Evolutionary conservation across 2,329 filamentous ascomycete genomes (phyloP).

Genomic region (Colletotrichum echinochloae): DNA sequence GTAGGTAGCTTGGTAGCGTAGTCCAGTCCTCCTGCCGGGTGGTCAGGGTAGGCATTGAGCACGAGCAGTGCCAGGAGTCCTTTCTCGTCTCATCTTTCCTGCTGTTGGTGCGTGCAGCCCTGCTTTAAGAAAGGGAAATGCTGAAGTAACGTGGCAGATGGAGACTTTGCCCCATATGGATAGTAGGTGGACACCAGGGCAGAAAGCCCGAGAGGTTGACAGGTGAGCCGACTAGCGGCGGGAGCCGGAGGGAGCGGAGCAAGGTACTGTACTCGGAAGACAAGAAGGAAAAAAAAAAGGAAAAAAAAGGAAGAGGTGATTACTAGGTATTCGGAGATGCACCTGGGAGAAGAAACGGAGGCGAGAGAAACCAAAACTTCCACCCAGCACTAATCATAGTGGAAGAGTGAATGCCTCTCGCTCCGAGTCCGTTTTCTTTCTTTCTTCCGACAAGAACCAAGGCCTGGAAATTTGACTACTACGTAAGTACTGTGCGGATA

Average conservation of each 20-base stretch:
- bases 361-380: neutral
- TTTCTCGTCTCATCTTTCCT: slow-evolving; percentile 36
- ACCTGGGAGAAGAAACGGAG: neutral
- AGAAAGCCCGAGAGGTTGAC: slow-evolving; percentile 33
- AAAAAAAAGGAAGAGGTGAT: neutral
- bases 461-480: slow-evolving; percentile 17
- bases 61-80: slow-evolving; percentile 24
- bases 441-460: neutral
- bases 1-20: too few relatives aligned
- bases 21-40: slow-evolving; percentile 18
- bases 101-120: slow-evolving; percentile 35
- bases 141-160: slow-evolving; percentile 40
- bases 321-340: too few relatives aligned
- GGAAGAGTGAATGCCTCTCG: neutral
- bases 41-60: slow-evolving; percentile 33
- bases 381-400: neutral
- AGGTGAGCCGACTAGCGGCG: slow-evolving; percentile 7
- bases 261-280: neutral
- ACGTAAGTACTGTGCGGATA: too few relatives aligned
- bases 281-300: neutral
- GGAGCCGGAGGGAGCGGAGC: neutral
- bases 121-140: slow-evolving; percentile 35
- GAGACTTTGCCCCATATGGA: slow-evolving; percentile 37
- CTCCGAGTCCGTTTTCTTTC: neutral
- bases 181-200: slow-evolving; percentile 30